Conservation (phyloP, 2,329 filamentous ascomycete genomes). For the Hypoxylon rubiginosum region DNA sequence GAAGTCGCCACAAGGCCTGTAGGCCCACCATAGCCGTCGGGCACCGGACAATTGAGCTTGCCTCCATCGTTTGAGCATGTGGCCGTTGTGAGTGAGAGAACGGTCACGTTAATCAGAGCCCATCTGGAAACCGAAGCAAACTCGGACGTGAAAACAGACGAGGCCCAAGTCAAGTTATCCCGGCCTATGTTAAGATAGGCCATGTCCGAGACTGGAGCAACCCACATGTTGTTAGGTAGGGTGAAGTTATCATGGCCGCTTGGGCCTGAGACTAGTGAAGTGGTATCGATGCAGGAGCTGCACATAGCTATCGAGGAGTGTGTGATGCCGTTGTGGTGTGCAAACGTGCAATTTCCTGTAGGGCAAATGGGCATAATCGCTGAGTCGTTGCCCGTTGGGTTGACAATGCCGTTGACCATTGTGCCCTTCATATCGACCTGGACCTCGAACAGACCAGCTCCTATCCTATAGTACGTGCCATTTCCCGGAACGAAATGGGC, state of each 20-base stretch:
- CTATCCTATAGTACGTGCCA: slow-evolving; percentile 37
- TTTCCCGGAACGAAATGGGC: slow-evolving; percentile 34
- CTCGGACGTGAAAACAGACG: slow-evolving; percentile 32
- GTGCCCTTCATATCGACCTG: slow-evolving; percentile 51
- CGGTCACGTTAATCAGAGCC: slow-evolving; percentile 42
- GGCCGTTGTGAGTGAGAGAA: slow-evolving; percentile 37
- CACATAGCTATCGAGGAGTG: slow-evolving; percentile 48
- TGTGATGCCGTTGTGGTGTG: slow-evolving; percentile 39
- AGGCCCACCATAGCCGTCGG: slow-evolving; percentile 5
- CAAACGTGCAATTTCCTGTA: slow-evolving; percentile 47
- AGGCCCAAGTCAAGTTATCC: slow-evolving; percentile 39
- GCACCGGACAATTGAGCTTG: slow-evolving; percentile 36
- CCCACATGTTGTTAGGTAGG: slow-evolving; percentile 40
- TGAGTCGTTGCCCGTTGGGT: slow-evolving; percentile 44
- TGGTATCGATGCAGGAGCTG: slow-evolving; percentile 45
- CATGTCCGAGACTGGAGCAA: slow-evolving; percentile 26
- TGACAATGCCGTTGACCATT: slow-evolving; percentile 50
- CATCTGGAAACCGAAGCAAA: slow-evolving; percentile 26
- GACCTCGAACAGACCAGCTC: slow-evolving; percentile 42
- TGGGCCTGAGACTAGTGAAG: slow-evolving; percentile 28
- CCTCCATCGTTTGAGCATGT: slow-evolving; percentile 33
- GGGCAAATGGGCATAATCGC: slow-evolving; percentile 40
- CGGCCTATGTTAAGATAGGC: slow-evolving; percentile 36
- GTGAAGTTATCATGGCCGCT: slow-evolving; percentile 34
- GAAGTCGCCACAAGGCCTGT: slow-evolving; percentile 35